phyloP scores from a whole-genome alignment of 2,329 filamentous ascomycete species.

The Ascochyta viciae-villosae region DNA sequence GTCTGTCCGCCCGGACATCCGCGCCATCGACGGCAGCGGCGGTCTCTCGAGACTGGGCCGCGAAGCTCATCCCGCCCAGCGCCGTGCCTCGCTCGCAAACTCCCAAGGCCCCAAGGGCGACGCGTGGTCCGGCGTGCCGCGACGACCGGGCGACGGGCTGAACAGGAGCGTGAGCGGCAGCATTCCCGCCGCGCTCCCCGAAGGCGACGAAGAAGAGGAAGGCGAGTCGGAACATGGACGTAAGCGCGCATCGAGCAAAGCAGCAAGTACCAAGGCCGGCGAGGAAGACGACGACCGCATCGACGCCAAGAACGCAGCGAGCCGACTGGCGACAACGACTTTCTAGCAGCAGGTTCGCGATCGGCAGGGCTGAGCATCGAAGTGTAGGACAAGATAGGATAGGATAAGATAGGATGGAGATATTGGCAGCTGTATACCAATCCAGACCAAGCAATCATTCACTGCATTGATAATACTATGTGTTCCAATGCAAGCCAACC shows the following conservation, averaged over 20 bases:
- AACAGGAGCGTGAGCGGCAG: constrained; percentile 79
- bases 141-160: constrained; percentile 75
- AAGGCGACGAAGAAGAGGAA: constrained; percentile 65
- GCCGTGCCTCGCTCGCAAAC: constrained; percentile 79
- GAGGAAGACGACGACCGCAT: constrained; percentile 93
- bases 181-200: constrained; percentile 64
- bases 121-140: constrained; percentile 93
- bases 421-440: background rate
- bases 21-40: constrained; percentile 88
- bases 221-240: constrained; percentile 56
- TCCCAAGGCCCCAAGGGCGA: constrained; percentile 98
- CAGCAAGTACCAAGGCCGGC: constrained; percentile 64
- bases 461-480: background rate
- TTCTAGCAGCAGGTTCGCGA: constrained; percentile 63
- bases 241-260: constrained; percentile 57
- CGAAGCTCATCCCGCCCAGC: constrained; percentile 78
- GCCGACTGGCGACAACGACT: constrained; percentile 89
- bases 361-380: constrained; percentile 12
- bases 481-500: background rate
- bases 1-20: constrained; percentile 88
- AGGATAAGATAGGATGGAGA: background rate
- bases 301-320: constrained; percentile 94
- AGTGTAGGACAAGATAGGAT: no score
- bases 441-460: background rate
- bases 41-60: constrained; percentile 88